These are phyloP conservation scores for Oxyria digyna DNA, from an alignment of 148 eudicot species.

Conservation along the genomic window DNA sequence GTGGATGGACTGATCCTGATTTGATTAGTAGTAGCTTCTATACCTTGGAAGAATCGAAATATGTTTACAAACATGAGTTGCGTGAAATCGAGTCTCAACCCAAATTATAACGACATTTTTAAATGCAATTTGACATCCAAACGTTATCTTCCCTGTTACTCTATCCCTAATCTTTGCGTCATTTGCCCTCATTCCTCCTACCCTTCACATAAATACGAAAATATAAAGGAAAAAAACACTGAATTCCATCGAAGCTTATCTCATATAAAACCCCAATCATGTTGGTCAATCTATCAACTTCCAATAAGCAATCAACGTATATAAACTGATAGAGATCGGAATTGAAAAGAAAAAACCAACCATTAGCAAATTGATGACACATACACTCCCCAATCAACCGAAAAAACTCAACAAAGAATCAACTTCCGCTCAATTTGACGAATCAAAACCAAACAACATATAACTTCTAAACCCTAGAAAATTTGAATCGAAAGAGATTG, in stretches of 20 bases:
- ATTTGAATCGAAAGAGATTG: background rate
- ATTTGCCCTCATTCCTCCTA: background rate
- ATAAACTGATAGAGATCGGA: background rate
- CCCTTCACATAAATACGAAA: background rate
- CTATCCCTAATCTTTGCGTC: background rate
- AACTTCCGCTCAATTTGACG: background rate
- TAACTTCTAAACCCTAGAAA: background rate
- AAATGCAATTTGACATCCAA: background rate
- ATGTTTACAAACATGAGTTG: background rate
- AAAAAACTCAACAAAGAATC: background rate
- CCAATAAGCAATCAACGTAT: background rate
- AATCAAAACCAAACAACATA: background rate
- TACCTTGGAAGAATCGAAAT: background rate
- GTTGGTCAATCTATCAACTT: background rate
- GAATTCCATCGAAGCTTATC: background rate
- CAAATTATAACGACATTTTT: background rate
- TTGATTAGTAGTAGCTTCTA: too few species aligned
- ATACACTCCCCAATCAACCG: background rate
- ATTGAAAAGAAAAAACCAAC: background rate
- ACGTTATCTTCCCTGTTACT: background rate
- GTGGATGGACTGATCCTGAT: too few species aligned
- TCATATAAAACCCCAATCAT: background rate
- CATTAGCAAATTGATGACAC: background rate
- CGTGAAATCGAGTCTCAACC: background rate
- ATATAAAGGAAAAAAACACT: background rate